A percentile compares a stretch with the other conserved stretches of the same genome.
These are phyloP conservation scores for Sphaceloma murrayae DNA, from an alignment of 2,329 filamentous ascomycete genomes.

Conservation along the genomic window DNA sequence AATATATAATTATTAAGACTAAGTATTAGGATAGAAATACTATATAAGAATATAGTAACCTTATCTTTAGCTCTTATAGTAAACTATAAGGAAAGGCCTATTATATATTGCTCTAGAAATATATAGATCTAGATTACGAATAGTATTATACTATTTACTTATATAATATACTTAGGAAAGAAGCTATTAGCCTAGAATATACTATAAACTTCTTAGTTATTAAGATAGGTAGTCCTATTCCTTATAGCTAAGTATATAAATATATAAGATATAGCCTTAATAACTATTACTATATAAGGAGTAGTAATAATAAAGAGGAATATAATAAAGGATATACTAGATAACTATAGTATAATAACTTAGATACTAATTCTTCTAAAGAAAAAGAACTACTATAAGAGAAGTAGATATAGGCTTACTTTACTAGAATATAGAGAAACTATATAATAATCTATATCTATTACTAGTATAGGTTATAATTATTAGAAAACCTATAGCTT, in stretches of 20 bases:
- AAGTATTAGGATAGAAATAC: not conserved
- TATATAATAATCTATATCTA: not conserved
- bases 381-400: not conserved
- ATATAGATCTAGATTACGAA: not conserved
- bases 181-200: not conserved
- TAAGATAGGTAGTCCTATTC: not conserved
- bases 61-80: not conserved
- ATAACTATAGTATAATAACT: not conserved
- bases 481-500: not conserved
- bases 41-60: not conserved
- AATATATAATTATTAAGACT: not conserved
- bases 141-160: not conserved
- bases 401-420: not conserved
- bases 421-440: not conserved
- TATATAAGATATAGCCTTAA: not conserved
- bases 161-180: not conserved
- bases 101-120: not conserved
- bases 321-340: too few species aligned
- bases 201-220: not conserved
- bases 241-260: not conserved
- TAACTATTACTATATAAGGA: not conserved
- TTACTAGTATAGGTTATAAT: not conserved
- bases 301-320: not conserved
- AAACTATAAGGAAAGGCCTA: not conserved
- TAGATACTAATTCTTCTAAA: not conserved